phyloP scores from a whole-genome alignment of 208 protist species.

The Trypanosoma theileri region DNA sequence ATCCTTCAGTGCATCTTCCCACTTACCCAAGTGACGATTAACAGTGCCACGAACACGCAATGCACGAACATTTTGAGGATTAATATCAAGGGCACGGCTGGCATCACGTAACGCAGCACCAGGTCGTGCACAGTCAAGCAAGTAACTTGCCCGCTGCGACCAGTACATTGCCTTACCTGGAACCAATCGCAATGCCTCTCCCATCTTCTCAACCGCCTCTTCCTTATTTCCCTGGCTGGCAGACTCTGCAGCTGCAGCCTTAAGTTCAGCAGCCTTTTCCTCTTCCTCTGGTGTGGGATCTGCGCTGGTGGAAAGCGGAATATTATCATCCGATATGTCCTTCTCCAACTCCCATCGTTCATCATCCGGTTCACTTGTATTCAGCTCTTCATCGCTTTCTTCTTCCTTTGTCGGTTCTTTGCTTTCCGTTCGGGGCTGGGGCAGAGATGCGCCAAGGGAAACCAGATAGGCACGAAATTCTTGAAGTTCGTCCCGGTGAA shows the following conservation, averaged over 20 bases:
- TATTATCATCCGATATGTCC: constrained; percentile 32
- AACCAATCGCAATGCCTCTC: constrained; percentile 53
- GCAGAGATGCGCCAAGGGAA: constrained; percentile 38
- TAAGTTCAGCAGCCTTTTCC: constrained; percentile 59
- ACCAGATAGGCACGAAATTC: constrained; percentile 39
- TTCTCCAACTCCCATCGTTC: constrained; percentile 48
- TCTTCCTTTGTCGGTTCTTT: constrained; percentile 6
- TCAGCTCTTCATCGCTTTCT: constrained; percentile 21
- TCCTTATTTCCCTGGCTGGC: constrained; percentile 42
- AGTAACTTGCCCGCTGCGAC: constrained; percentile 59
- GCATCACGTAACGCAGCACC: constrained; percentile 63
- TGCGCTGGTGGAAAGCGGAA: constrained; percentile 20
- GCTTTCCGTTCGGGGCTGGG: constrained; percentile 6
- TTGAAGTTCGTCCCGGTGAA: constrained; percentile 45
- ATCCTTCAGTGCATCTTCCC: constrained; percentile 65
- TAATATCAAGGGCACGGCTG: constrained; percentile 51
- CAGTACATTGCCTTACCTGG: constrained; percentile 79
- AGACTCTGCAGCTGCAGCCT: constrained; percentile 57
- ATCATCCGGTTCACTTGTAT: constrained; percentile 54
- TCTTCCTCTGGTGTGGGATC: constrained; percentile 53
- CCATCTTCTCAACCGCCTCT: constrained; percentile 60
- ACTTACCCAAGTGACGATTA: constrained; percentile 63
- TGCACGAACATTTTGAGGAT: constrained; percentile 74
- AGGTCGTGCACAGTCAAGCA: constrained; percentile 51
- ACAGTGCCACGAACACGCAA: constrained; percentile 72